phyloP scores from a whole-genome alignment of 768 basidiomycete genomes.

The Cystofilobasidium ferigula region DNA sequence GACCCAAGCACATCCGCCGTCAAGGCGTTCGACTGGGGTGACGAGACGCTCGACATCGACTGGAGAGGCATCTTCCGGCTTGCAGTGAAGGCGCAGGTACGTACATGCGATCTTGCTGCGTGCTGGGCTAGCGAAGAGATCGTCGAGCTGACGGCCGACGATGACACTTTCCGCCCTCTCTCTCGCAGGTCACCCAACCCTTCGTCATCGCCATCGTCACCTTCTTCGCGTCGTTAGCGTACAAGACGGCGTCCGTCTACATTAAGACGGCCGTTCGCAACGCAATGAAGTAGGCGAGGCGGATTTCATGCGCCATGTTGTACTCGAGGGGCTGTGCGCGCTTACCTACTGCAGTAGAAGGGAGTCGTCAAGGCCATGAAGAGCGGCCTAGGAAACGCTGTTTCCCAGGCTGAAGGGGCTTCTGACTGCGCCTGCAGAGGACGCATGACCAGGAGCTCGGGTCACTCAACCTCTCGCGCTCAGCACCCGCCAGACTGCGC shows the following conservation, averaged over 20 bases:
- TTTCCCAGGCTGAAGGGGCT: too few species aligned
- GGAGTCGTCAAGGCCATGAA: too few species aligned
- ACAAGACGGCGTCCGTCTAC: neutral
- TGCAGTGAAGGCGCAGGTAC: conserved; percentile 17
- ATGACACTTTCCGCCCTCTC: neutral
- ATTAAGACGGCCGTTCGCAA: neutral
- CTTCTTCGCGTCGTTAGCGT: conserved; percentile 16
- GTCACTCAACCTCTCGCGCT: too few species aligned
- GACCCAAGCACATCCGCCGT: neutral
- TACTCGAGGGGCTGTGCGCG: too few species aligned
- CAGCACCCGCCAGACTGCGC: too few species aligned
- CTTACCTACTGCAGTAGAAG: too few species aligned
- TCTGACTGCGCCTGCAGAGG: too few species aligned
- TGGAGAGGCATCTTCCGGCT: conserved; percentile 22
- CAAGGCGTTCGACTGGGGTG: conserved; percentile 22
- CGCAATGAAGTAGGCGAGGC: neutral
- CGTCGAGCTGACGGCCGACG: neutral
- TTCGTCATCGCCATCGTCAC: conserved; percentile 20
- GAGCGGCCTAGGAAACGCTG: too few species aligned
- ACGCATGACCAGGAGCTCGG: too few species aligned
- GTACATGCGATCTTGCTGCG: neutral
- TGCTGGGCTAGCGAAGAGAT: neutral
- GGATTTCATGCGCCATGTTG: too few species aligned
- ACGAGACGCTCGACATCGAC: conserved; percentile 21
- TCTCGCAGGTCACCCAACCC: conserved; percentile 17